A percentile compares a stretch with the other conserved stretches of the same genome.
Conservation (phyloP, 352 stramenopile species). For the Ophiocytium majus region DNA sequence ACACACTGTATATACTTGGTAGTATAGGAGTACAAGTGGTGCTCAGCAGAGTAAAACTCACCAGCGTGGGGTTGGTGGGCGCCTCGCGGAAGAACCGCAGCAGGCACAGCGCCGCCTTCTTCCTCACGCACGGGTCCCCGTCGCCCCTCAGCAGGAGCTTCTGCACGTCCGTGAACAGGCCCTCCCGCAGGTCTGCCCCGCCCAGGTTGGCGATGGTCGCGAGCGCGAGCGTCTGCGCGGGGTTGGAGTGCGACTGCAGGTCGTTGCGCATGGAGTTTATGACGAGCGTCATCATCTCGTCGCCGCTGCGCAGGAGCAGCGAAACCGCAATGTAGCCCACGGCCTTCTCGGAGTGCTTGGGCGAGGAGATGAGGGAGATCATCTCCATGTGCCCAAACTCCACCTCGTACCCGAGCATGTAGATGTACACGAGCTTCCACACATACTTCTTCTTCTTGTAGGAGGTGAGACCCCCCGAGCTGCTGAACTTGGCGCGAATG, state of each 20-base stretch:
- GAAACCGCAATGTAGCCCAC: slow-evolving; percentile 94
- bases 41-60: no score
- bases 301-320: slow-evolving; percentile 78
- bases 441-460: slow-evolving; percentile 99
- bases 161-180: slow-evolving; percentile 86
- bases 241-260: slow-evolving; percentile 76
- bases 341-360: slow-evolving; percentile 73
- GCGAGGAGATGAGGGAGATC: slow-evolving; percentile 85
- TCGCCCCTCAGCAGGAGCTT: slow-evolving; percentile 82
- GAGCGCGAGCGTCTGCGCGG: slow-evolving; percentile 84
- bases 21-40: no score
- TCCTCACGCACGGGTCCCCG: slow-evolving; percentile 83
- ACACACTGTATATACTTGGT: no score
- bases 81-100: slow-evolving; percentile 84
- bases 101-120: slow-evolving; percentile 93
- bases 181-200: slow-evolving; percentile 87
- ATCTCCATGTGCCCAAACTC: slow-evolving; percentile 98
- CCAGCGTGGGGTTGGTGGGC: slow-evolving; percentile 69
- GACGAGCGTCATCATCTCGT: slow-evolving; percentile 75
- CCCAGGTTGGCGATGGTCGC: slow-evolving; percentile 92
- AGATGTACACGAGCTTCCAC: slow-evolving; percentile 99
- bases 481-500: slow-evolving; percentile 94
- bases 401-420: slow-evolving; percentile 97
- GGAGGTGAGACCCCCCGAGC: slow-evolving; percentile 73
- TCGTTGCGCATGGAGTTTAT: slow-evolving; percentile 96